phyloP scores from a whole-genome alignment of 2,329 filamentous ascomycete species.

The Hymenoscyphus albidus region DNA sequence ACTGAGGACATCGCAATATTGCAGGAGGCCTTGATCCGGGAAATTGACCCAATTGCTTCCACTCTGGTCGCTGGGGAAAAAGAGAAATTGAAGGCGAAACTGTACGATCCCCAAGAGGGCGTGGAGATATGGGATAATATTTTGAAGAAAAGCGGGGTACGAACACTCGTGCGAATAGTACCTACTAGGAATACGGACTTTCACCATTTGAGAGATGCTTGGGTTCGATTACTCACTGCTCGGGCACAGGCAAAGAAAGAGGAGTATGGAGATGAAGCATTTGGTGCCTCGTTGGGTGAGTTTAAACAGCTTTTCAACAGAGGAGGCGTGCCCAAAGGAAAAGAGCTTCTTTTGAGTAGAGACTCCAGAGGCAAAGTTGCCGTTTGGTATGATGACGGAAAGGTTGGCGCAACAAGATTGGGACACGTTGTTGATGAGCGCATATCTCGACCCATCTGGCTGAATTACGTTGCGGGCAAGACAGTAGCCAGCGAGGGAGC shows the following conservation, averaged over 20 bases:
- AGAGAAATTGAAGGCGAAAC: constrained; percentile 61
- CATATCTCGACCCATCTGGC: constrained; percentile 76
- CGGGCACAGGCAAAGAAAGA: constrained; percentile 59
- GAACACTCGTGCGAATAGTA: constrained; percentile 76
- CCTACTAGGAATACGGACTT: constrained; percentile 95
- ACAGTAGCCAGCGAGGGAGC: constrained; percentile 83
- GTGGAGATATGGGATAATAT: constrained; percentile 72
- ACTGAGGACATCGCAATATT: constrained; percentile 77
- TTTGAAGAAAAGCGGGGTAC: constrained; percentile 61
- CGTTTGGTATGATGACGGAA: constrained; percentile 60
- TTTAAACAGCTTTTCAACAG: constrained; percentile 83
- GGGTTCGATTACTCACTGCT: constrained; percentile 78
- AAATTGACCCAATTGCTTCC: constrained; percentile 72
- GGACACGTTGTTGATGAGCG: constrained; percentile 76
- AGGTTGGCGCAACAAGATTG: constrained; percentile 50
- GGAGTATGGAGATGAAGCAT: constrained; percentile 65
- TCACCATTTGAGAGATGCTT: constrained; percentile 84
- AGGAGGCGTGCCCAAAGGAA: constrained; percentile 74
- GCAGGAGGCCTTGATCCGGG: constrained; percentile 71
- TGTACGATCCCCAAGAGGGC: constrained; percentile 67
- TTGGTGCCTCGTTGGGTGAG: constrained; percentile 68
- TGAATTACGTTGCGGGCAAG: constrained; percentile 83
- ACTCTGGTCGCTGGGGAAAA: constrained; percentile 82
- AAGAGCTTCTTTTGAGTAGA: constrained; percentile 70
- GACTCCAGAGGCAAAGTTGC: constrained; percentile 62